Conservation (phyloP, 768 basidiomycete species). For the Termitomyces sp. region DNA sequence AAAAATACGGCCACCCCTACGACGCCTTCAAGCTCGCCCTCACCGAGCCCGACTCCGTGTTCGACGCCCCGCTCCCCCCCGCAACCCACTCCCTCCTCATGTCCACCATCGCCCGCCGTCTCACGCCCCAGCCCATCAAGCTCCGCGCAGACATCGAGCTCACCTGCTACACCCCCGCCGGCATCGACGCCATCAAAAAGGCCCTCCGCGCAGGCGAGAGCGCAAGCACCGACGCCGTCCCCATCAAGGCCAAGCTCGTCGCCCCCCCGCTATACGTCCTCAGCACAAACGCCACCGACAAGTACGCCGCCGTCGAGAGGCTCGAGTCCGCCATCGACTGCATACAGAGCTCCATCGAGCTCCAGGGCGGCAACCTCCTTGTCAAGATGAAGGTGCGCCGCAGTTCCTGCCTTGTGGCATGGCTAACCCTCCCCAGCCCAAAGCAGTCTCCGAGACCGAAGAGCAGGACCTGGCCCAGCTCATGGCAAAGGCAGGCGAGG, state of each 20-base stretch:
- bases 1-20: constrained; percentile 92
- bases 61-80: constrained; percentile 54
- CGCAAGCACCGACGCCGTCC: constrained; percentile 84
- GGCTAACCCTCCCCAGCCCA: constrained; percentile 56
- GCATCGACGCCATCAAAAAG: constrained; percentile 95
- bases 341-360: constrained; percentile 82
- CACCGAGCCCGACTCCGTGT: constrained; percentile 67
- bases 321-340: constrained; percentile 92
- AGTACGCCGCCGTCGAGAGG: constrained; percentile 89
- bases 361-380: constrained; percentile 78
- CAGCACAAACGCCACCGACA: constrained; percentile 95
- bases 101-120: constrained; percentile 85
- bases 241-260: constrained; percentile 95
- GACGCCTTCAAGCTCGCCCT: constrained; percentile 98
- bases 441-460: constrained; percentile 96
- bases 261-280: constrained; percentile 96
- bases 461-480: constrained; percentile 96
- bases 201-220: constrained; percentile 88
- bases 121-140: constrained; percentile 98
- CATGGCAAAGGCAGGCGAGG: constrained; percentile 91
- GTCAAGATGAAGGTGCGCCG: constrained; percentile 91
- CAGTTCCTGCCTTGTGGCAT: not conserved
- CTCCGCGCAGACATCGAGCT: constrained; percentile 97
- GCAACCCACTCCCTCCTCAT: constrained; percentile 63
- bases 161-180: constrained; percentile 92